A percentile compares a stretch with the other conserved stretches of the same genome.
Evolutionary conservation across 345 rosid species (phyloP).

Genomic region (Eucalyptus sideroxylon): DNA sequence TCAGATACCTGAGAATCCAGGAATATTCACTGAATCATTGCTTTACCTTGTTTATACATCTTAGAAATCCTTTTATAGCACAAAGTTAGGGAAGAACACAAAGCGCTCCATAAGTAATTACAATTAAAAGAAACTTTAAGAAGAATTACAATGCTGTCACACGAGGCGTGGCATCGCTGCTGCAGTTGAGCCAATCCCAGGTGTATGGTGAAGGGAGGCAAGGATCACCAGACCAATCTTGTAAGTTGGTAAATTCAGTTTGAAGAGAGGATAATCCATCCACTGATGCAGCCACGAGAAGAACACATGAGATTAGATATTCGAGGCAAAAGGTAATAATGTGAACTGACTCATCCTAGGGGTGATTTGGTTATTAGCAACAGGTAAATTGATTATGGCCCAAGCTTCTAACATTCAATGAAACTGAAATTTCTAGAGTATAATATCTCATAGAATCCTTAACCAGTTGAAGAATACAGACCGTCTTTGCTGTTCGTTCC

Average conservation of each 20-base stretch:
- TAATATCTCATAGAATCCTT: background rate
- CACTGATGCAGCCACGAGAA: background rate
- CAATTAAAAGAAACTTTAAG: background rate
- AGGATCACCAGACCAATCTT: slow-evolving; percentile 36
- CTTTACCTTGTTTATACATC: background rate
- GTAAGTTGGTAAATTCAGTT: background rate
- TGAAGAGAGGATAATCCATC: slow-evolving; percentile 9
- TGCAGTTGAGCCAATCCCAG: slow-evolving; percentile 42
- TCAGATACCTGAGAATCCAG: background rate
- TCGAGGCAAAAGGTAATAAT: background rate
- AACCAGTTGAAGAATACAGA: background rate
- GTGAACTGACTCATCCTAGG: background rate
- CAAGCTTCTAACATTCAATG: background rate
- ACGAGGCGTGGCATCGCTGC: slow-evolving; percentile 8
- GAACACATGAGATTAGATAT: background rate
- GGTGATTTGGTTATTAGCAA: background rate
- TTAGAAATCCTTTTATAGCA: background rate
- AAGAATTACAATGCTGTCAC: slow-evolving; percentile 27
- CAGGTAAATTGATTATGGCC: background rate
- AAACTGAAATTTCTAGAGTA: background rate
- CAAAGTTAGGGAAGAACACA: background rate
- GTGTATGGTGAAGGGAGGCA: slow-evolving; percentile 28
- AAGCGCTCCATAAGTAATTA: background rate
- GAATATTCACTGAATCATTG: background rate
- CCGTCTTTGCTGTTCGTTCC: slow-evolving; percentile 24